Base-by-base conservation (phyloP, 116 monocot genomes). In the Iris pallida region DNA sequence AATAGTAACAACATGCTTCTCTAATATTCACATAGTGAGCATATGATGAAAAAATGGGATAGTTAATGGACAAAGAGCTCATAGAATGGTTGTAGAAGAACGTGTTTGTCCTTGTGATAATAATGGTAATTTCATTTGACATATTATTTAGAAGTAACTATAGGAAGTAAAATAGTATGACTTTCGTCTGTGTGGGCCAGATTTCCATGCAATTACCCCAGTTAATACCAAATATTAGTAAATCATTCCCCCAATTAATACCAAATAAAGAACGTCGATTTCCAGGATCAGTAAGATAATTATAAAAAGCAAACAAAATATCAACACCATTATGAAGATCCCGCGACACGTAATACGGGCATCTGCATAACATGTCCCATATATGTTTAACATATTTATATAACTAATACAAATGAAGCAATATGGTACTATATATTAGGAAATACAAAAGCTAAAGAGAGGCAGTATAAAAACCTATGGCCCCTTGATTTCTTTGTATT, bases 171-270 rank as follows among this genome's bases (percentile, higher is more conserved):
- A 63, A 16, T 18, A 61, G 43, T 1, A 6, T 63, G n/a, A n/a
- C n/a, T 63, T 10, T 16, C 41, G 1, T 67, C 41, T 48, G n/a
- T n/a, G n/a, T n/a, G n/a, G n/a, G n/a, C n/a, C n/a, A n/a, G n/a
- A n/a, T n/a, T n/a, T n/a, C n/a, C n/a, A n/a, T n/a, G n/a, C 2
- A 48, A 20, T 13, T 69, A 97, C 97, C 90, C 92, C 58, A 65
- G 92, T 97, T 76, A 92, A 92, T 66, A 92, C 97, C 97, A 92
- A 97, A 97, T 77, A 92, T 87, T 46, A 97, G 83, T 7, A 97
- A 72, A 51, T 89, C 68, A 73, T 89, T 89, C 16, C 66, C 68
- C 97, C 97, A 97, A 18, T 77, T 76, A 54, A 97, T 87, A 19
- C 85, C 89, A 14, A 72, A 78, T 66, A 97, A 77, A 74, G 97